Conservation (phyloP, 495 filamentous ascomycete genomes). For the Penicillium dipodomyicola region DNA sequence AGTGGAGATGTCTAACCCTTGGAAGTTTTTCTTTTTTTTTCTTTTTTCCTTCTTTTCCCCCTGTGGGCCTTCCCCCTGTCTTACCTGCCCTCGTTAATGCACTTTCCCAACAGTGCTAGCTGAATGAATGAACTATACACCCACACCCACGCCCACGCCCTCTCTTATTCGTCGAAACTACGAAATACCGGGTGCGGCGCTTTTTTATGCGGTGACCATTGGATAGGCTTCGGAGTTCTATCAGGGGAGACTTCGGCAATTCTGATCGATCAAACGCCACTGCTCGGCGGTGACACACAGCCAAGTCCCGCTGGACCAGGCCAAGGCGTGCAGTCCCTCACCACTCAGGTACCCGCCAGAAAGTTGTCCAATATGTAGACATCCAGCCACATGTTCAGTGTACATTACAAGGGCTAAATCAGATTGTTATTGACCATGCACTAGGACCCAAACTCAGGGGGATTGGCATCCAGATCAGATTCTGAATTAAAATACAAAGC, state of each 20-base stretch:
- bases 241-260: background rate
- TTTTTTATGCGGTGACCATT: background rate
- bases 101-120: background rate
- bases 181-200: slow-evolving; percentile 8
- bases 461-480: background rate
- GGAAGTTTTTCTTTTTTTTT: background rate
- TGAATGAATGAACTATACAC: background rate
- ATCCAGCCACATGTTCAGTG: background rate
- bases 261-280: slow-evolving; percentile 13
- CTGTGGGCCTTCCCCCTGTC: slow-evolving; percentile 9
- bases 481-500: background rate
- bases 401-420: background rate
- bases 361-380: background rate
- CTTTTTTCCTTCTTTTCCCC: background rate
- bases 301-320: background rate
- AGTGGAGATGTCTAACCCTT: slow-evolving; percentile 7
- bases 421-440: background rate
- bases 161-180: slow-evolving; percentile 1
- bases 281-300: slow-evolving; percentile 4
- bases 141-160: too few species aligned
- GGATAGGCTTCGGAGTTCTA: background rate
- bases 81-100: slow-evolving; percentile 1
- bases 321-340: background rate
- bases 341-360: background rate
- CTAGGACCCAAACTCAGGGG: background rate